These are phyloP conservation scores for Naegleria gruberi DNA, from an alignment of 208 protist genomes.

Conservation along the genomic window DNA sequence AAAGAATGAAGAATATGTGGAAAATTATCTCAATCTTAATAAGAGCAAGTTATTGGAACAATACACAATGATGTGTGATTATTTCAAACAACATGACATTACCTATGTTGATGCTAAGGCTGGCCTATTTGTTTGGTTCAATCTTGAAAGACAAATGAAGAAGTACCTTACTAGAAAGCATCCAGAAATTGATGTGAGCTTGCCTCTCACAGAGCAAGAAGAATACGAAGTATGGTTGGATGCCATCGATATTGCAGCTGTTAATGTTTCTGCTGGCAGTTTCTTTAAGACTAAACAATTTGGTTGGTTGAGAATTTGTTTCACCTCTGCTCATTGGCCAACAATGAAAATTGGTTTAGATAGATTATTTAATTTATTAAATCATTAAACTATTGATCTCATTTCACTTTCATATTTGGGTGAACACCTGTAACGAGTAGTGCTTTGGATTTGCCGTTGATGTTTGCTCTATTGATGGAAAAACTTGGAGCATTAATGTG, in stretches of 20 bases:
- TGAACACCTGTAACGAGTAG: background rate
- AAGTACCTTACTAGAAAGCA: background rate
- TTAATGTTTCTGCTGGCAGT: background rate
- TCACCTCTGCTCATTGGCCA: background rate
- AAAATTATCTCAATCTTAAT: background rate
- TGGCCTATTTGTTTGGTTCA: background rate
- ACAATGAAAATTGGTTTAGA: background rate
- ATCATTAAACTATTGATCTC: background rate
- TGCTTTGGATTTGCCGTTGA: background rate
- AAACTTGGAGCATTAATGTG: background rate
- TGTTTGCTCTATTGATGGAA: background rate
- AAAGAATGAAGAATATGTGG: background rate
- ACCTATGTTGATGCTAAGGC: background rate
- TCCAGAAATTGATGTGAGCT: background rate
- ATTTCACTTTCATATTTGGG: background rate
- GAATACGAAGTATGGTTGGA: background rate
- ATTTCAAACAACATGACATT: background rate
- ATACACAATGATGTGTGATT: background rate
- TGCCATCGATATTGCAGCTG: background rate
- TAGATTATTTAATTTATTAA: background rate
- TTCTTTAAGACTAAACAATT: background rate
- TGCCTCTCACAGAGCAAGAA: background rate
- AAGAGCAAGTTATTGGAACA: background rate
- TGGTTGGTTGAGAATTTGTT: constrained; percentile 20
- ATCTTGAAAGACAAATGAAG: background rate